Conservation (phyloP, 2,329 filamentous ascomycete species). For the Ciborinia camelliae region DNA sequence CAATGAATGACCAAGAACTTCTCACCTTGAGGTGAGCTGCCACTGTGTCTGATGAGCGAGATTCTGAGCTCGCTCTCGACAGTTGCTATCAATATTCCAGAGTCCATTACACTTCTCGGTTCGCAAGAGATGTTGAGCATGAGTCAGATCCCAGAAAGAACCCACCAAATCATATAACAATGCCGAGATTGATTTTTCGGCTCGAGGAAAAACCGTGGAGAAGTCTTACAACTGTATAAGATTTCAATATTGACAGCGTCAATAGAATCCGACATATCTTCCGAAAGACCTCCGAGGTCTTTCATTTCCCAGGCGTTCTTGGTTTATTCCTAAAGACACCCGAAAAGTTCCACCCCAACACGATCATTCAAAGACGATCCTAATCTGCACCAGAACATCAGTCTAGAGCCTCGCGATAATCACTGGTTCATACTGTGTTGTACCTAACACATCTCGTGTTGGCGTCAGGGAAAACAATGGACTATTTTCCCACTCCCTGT, state of each 20-base stretch:
- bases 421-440: background rate
- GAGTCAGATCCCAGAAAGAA: background rate
- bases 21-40: too few species aligned
- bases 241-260: background rate
- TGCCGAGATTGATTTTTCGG: background rate
- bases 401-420: background rate
- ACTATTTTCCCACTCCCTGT: background rate
- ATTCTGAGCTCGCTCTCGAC: too few species aligned
- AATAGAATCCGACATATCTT: background rate
- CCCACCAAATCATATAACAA: background rate
- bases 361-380: background rate
- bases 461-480: background rate
- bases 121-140: background rate
- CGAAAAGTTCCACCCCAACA: background rate
- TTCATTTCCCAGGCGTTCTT: background rate
- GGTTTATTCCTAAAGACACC: background rate
- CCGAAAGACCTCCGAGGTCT: background rate
- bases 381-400: background rate
- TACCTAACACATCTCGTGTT: background rate
- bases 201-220: background rate
- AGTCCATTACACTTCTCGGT: too few species aligned
- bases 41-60: background rate
- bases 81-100: background rate
- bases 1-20: too few species aligned
- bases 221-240: background rate